Evolutionary conservation across 177 flowering plant species (phyloP).

Genomic region (Vitis hybrid): DNA sequence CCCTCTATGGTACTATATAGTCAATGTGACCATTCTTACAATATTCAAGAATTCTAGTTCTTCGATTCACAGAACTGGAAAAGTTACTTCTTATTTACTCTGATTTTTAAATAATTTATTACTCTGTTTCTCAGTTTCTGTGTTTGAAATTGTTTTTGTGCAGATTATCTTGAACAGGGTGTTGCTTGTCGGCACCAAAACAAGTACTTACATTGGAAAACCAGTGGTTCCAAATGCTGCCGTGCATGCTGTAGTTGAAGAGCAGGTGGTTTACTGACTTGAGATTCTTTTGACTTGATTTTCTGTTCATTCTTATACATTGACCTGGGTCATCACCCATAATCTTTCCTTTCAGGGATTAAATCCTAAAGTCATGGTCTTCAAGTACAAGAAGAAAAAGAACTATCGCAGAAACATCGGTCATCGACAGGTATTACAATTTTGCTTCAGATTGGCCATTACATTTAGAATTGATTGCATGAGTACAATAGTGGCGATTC

Average conservation of each 20-base stretch:
- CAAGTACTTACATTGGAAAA: constrained; percentile 73
- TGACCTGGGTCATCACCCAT: not conserved
- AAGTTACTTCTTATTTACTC: too few relatives aligned
- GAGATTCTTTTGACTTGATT: not conserved
- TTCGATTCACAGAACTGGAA: too few relatives aligned
- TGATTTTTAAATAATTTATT: not conserved
- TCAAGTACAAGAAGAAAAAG: constrained; percentile 84
- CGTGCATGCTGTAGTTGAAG: constrained; percentile 96
- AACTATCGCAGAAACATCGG: constrained; percentile 88
- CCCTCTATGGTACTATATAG: too few relatives aligned
- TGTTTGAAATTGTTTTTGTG: constrained; percentile 11
- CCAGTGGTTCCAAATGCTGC: constrained; percentile 87
- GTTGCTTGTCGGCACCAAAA: constrained; percentile 80
- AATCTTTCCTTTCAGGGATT: constrained; percentile 41
- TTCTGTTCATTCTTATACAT: not conserved
- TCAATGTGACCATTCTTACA: too few relatives aligned
- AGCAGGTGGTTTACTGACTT: constrained; percentile 54
- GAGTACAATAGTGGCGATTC: too few relatives aligned
- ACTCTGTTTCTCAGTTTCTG: not conserved
- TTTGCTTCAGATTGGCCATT: too few relatives aligned
- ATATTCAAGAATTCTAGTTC: too few relatives aligned
- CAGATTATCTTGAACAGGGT: constrained; percentile 89
- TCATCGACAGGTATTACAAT: constrained; percentile 75
- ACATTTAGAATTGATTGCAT: too few relatives aligned
- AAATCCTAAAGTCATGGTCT: constrained; percentile 72